These are phyloP conservation scores for Neurospora sp. DNA, from an alignment of 495 filamentous ascomycete genomes.

Conservation along the genomic window DNA sequence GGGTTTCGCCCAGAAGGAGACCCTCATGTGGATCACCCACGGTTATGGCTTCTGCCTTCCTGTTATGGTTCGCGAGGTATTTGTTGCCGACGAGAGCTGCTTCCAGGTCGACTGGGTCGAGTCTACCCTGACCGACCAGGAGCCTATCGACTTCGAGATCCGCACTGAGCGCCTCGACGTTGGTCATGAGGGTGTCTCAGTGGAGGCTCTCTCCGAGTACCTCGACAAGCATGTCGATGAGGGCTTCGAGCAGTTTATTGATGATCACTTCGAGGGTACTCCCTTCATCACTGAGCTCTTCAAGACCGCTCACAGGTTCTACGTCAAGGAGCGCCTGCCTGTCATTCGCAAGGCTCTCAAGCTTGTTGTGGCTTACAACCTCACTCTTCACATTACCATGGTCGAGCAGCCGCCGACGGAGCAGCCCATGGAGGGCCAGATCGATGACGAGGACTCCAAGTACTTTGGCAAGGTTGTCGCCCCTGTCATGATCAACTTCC, in stretches of 20 bases:
- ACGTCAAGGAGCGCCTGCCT: conserved; percentile 67
- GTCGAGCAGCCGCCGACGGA: conserved; percentile 80
- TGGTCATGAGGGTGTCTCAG: conserved; percentile 71
- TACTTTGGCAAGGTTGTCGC: conserved; percentile 81
- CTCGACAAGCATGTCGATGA: conserved; percentile 85
- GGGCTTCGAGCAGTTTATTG: conserved; percentile 82
- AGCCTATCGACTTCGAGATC: conserved; percentile 67
- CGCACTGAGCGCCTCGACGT: conserved; percentile 79
- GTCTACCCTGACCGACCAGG: conserved; percentile 50
- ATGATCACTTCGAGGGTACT: conserved; percentile 89
- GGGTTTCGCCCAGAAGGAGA: conserved; percentile 74
- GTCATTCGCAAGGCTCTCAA: conserved; percentile 88
- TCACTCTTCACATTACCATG: conserved; percentile 85
- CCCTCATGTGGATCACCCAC: conserved; percentile 72
- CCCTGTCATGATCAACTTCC: conserved; percentile 97
- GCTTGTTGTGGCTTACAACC: conserved; percentile 83
- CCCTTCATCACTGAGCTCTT: conserved; percentile 87
- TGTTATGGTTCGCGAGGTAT: conserved; percentile 83
- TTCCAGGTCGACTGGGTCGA: conserved; percentile 90
- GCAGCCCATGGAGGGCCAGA: conserved; percentile 64
- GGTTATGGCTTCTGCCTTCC: conserved; percentile 84
- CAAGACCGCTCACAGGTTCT: conserved; percentile 87
- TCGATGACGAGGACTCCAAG: conserved; percentile 65
- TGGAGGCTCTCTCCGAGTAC: conserved; percentile 71
- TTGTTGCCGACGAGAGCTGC: conserved; percentile 80